These are phyloP conservation scores for Phytophthora niederhauseri DNA, from an alignment of 352 stramenopile species.

Conservation along the genomic window DNA sequence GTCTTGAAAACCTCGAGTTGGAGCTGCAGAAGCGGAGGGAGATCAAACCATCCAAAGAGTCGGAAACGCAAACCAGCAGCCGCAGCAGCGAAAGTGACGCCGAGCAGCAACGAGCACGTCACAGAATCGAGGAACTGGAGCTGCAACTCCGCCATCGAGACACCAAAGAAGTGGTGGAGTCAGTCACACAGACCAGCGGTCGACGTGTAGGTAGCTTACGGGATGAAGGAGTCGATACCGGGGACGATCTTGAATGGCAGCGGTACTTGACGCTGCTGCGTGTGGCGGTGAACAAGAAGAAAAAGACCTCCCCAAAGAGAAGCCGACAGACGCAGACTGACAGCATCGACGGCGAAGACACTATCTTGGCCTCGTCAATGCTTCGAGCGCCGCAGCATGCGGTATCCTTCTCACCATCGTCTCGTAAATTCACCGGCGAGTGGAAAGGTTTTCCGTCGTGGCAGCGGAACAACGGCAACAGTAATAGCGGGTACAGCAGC, in stretches of 20 bases:
- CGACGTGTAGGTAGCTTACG: background rate
- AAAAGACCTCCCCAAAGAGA: slow-evolving; percentile 21
- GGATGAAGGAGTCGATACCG: slow-evolving; percentile 23
- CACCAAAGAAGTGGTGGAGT: slow-evolving; percentile 14
- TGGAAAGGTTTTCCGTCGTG: slow-evolving; percentile 24
- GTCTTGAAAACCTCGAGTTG: slow-evolving; percentile 21
- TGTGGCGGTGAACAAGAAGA: slow-evolving; percentile 43
- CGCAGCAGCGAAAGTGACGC: slow-evolving; percentile 1
- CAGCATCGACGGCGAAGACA: slow-evolving; percentile 10
- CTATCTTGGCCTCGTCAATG: slow-evolving; percentile 10
- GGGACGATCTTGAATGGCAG: slow-evolving; percentile 43
- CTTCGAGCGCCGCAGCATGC: slow-evolving; percentile 13
- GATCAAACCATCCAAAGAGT: slow-evolving; percentile 6
- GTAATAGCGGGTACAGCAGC: slow-evolving; percentile 1
- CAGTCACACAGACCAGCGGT: slow-evolving; percentile 26
- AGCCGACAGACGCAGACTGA: slow-evolving; percentile 26
- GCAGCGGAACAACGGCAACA: slow-evolving; percentile 4
- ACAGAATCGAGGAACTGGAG: slow-evolving; percentile 20
- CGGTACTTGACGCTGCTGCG: slow-evolving; percentile 46
- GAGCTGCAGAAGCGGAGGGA: slow-evolving; percentile 7
- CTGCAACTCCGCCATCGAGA: slow-evolving; percentile 18
- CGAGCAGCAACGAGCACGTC: slow-evolving; percentile 15
- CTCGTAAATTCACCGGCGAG: slow-evolving; percentile 13
- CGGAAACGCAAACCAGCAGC: slow-evolving; percentile 28
- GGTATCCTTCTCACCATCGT: slow-evolving; percentile 1